Percentiles rank a stretch among this genome's conserved stretches.
Conservation (phyloP, 2,329 filamentous ascomycete species). For the Aspergillus japonicus region DNA sequence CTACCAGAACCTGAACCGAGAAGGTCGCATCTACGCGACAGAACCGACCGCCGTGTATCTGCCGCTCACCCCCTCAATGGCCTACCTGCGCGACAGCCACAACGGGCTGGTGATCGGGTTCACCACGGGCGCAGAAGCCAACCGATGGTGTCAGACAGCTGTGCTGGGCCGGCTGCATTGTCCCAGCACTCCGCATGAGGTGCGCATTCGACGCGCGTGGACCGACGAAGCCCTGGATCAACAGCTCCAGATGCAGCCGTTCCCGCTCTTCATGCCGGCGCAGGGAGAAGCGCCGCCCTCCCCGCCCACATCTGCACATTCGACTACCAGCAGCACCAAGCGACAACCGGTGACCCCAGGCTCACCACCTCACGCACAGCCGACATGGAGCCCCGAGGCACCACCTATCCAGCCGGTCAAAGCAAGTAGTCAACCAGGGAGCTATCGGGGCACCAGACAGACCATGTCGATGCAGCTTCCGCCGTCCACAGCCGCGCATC, state of each 20-base stretch:
- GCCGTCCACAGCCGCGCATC: not conserved
- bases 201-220: not conserved
- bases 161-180: not conserved
- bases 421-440: not conserved
- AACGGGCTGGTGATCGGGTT: not conserved
- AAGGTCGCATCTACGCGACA: conserved; percentile 5
- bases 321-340: too few species aligned
- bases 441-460: not conserved
- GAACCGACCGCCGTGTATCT: conserved; percentile 4
- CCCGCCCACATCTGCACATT: not conserved
- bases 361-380: not conserved
- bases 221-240: not conserved
- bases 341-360: not conserved
- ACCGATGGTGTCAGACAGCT: not conserved
- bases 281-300: not conserved
- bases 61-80: not conserved
- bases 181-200: not conserved
- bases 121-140: not conserved
- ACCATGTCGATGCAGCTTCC: not conserved
- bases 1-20: conserved; percentile 6
- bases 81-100: conserved; percentile 4
- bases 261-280: not conserved
- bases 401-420: not conserved
- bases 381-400: not conserved
- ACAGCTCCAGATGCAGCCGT: not conserved